These are phyloP conservation scores for Cladosporium phlei DNA, from an alignment of 2,329 filamentous ascomycete genomes.

Conservation along the genomic window DNA sequence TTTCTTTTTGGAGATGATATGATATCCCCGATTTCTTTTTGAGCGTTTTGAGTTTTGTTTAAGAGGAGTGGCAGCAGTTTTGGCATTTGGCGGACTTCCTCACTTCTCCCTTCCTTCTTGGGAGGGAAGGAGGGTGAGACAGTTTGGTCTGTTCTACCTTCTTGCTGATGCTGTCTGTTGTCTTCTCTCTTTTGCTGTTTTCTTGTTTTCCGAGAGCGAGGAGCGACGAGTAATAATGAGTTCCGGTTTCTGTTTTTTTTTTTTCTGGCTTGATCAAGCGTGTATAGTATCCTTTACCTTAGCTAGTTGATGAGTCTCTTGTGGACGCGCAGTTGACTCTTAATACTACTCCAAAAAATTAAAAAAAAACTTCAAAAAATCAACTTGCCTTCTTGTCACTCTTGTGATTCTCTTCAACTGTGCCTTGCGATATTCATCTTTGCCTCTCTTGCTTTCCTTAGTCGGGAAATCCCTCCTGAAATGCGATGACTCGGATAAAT, in stretches of 20 bases:
- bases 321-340: slow-evolving; percentile 11
- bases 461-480: too few species aligned
- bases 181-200: not conserved
- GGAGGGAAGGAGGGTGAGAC: slow-evolving; percentile 8
- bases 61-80: not conserved
- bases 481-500: too few species aligned
- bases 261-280: slow-evolving; percentile 1
- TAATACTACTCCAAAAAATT: not conserved
- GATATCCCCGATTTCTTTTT: too few species aligned
- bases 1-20: too few species aligned
- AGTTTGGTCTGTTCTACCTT: not conserved
- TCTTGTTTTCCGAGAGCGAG: slow-evolving; percentile 1
- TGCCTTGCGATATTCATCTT: too few species aligned
- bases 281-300: too few species aligned
- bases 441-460: too few species aligned
- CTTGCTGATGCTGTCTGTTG: not conserved
- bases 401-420: too few species aligned
- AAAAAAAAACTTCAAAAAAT: too few species aligned
- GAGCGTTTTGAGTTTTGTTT: slow-evolving; percentile 5
- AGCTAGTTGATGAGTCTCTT: too few species aligned
- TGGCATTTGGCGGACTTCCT: too few species aligned
- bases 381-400: too few species aligned
- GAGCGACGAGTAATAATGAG: not conserved
- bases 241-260: not conserved
- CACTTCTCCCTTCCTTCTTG: slow-evolving; percentile 1